Base-by-base conservation (phyloP, 139 green algal genomes). In the Microglena sp. region DNA sequence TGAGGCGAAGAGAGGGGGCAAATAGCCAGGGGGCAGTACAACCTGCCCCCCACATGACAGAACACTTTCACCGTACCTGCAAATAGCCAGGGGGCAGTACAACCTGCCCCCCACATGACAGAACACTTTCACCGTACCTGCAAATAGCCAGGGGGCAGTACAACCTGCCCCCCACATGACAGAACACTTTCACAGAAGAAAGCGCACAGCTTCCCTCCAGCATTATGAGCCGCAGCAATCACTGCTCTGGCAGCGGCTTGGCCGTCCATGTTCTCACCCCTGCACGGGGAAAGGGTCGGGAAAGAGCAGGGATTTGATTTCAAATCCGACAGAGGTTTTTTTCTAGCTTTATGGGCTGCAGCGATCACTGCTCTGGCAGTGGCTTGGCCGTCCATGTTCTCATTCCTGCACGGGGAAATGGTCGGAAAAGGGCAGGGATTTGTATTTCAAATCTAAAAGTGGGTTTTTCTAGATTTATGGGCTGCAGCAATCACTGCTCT, bases 131-230 rank as follows among this genome's bases (percentile, higher is more conserved):
- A 29, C n/a, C 72, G 1, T 18, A 82, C 75, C 64, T 74, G 62
- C 33, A 75, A 54, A 29, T 70, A 79, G 0, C 67, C 72, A 7
- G 21, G 3, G 24, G 72, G 72, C 36, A 65, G 57, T 27, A 75
- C 57, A 53, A 90, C 76, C 71, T 90, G 84, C 22, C 84, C 84
- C 1, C 77, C 85, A 64, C 85, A 91, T 5, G 76, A 86, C 32
- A 84, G 75, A 4, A 88, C 64, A 21, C 62, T 72, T 64, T 91
- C 85, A 43, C 44, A 75, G 43, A 85, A 81, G 70, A 91, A 86
- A 18, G 70, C 77, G 5, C 46, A 65, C 15, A 89, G 58, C 2
- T 45, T 27, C 4, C 75, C 81, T 2, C 82, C 82, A 29, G 73
- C 79, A 5, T 65, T 62, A 8, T 57, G 45, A n/a, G 80, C 84